Evolutionary conservation across 2,329 filamentous ascomycete genomes (phyloP).

Genomic region (Alternaria dauci): DNA sequence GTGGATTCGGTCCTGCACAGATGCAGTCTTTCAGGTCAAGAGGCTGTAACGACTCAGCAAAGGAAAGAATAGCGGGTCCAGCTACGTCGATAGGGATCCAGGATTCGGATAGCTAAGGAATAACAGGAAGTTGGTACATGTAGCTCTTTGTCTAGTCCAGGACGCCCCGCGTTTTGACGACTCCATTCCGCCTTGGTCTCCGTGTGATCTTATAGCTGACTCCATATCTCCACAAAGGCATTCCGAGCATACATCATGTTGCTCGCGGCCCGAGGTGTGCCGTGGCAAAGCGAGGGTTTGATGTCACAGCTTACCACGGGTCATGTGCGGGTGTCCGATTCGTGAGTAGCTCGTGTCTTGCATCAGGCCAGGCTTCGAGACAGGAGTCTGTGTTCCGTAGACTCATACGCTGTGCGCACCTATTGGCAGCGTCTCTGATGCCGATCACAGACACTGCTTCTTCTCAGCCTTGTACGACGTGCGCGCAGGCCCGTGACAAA

Average conservation of each 20-base stretch:
- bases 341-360: constrained; percentile 27
- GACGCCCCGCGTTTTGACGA: constrained; percentile 21
- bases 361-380: constrained; percentile 25
- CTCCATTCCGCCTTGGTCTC: constrained; percentile 7
- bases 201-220: constrained; percentile 17
- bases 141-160: constrained; percentile 17
- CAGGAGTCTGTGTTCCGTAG: constrained; percentile 7
- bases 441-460: constrained; percentile 5
- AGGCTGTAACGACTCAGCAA: constrained; percentile 8
- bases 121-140: constrained; percentile 7
- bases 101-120: constrained; percentile 6
- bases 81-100: constrained; percentile 4
- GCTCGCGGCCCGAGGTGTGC: constrained; percentile 39
- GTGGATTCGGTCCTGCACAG: constrained; percentile 4
- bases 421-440: constrained; percentile 1
- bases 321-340: constrained; percentile 35
- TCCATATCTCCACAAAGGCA: constrained; percentile 12
- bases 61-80: constrained; percentile 11
- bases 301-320: constrained; percentile 27
- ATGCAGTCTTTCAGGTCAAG: constrained; percentile 5
- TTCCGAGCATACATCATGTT: constrained; percentile 16
- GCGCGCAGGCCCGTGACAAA: constrained; percentile 7
- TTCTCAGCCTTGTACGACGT: constrained; percentile 1
- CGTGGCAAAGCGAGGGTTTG: constrained; percentile 42
- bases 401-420: not conserved